phyloP scores from a whole-genome alignment of 805 yeast genomes.

The Jamesozyma lodderae region DNA sequence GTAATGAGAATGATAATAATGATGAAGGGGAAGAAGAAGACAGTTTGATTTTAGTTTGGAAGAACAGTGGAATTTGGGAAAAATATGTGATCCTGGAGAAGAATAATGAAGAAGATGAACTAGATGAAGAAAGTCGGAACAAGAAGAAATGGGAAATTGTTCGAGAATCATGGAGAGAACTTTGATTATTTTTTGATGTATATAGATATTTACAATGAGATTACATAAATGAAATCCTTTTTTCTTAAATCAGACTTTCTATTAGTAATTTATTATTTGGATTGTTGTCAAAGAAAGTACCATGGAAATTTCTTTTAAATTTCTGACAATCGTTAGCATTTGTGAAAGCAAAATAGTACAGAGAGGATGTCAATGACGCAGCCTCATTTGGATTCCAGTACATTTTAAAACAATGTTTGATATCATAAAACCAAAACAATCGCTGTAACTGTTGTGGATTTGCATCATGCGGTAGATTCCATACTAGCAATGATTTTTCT shows the following conservation, averaged over 20 bases:
- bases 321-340: conserved; percentile 38
- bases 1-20: conserved; percentile 2
- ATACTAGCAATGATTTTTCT: conserved; percentile 19
- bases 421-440: conserved; percentile 27
- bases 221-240: background rate
- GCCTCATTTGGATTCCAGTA: conserved; percentile 18
- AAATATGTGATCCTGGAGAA: conserved; percentile 63
- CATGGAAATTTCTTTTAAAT: conserved; percentile 47
- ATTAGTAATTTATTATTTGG: conserved; percentile 13
- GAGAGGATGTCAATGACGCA: conserved; percentile 13
- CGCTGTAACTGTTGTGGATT: conserved; percentile 12
- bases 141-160: conserved; percentile 45
- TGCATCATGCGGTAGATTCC: conserved; percentile 24
- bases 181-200: conserved; percentile 7
- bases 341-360: conserved; percentile 33
- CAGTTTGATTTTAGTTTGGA: conserved; percentile 69
- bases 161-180: conserved; percentile 60
- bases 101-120: conserved; percentile 5
- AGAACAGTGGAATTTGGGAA: conserved; percentile 70
- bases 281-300: conserved; percentile 22
- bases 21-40: conserved; percentile 51
- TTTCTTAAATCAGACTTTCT: conserved; percentile 11
- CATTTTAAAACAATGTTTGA: conserved; percentile 22
- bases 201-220: background rate
- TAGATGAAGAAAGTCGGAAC: conserved; percentile 10